A percentile compares a stretch with the other conserved stretches of the same genome.
phyloP scores from a whole-genome alignment of 1,139 yeast genomes.

The Pichia sp. region DNA sequence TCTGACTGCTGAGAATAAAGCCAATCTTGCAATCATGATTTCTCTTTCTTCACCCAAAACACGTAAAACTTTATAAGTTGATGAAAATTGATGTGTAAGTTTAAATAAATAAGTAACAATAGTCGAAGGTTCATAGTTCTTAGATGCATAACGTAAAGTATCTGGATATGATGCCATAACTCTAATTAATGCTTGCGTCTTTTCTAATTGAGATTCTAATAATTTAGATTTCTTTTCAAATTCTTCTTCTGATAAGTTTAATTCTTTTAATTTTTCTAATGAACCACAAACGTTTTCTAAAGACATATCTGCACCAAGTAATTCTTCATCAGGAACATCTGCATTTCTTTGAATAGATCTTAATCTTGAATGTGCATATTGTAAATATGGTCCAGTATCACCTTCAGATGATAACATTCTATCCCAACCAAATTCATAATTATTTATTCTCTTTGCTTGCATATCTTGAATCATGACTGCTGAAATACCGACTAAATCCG shows the following conservation, averaged over 20 bases:
- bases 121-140: constrained; percentile 89
- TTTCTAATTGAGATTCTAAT: constrained; percentile 25
- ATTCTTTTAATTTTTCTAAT: constrained; percentile 59
- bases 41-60: constrained; percentile 94
- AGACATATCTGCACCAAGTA: constrained; percentile 58
- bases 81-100: constrained; percentile 88
- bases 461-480: constrained; percentile 99
- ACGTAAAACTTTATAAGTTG: constrained; percentile 94
- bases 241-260: constrained; percentile 24
- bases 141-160: constrained; percentile 72
- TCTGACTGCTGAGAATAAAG: constrained; percentile 85
- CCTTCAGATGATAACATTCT: constrained; percentile 99
- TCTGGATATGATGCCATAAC: constrained; percentile 89
- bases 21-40: constrained; percentile 86
- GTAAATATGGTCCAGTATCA: constrained; percentile 98
- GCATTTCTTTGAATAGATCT: constrained; percentile 93
- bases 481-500: constrained; percentile 92
- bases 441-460: constrained; percentile 96
- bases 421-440: constrained; percentile 96
- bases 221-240: constrained; percentile 24
- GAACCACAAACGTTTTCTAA: constrained; percentile 43
- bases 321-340: constrained; percentile 35
- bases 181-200: constrained; percentile 58
- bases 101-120: constrained; percentile 90
- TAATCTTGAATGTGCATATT: constrained; percentile 96